Evolutionary conservation across 2,329 filamentous ascomycete genomes (phyloP).

Genomic region (Exophiala sp.): DNA sequence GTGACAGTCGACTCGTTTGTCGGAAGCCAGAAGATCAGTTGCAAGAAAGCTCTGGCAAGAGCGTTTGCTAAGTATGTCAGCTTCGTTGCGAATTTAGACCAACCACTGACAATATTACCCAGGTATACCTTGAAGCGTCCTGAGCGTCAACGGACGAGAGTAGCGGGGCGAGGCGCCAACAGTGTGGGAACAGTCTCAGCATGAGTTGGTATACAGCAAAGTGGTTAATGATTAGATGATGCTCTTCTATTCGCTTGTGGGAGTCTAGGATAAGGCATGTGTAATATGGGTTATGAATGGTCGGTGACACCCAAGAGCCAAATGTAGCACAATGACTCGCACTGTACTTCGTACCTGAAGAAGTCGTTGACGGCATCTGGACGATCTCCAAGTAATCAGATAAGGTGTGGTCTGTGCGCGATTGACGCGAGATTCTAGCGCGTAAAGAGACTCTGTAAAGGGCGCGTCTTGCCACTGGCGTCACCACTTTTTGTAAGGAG

Average conservation of each 20-base stretch:
- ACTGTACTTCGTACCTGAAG: too few species aligned
- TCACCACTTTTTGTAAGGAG: slow-evolving; percentile 8
- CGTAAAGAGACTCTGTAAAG: neutral
- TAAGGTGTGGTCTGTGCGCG: neutral
- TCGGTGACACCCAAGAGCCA: too few species aligned
- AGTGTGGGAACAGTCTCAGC: slow-evolving; percentile 12
- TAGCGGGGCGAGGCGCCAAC: slow-evolving; percentile 6
- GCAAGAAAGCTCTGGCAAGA: slow-evolving; percentile 90
- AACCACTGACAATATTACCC: slow-evolving; percentile 4
- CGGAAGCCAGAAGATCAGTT: slow-evolving; percentile 92
- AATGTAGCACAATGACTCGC: too few species aligned
- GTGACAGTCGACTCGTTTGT: slow-evolving; percentile 97
- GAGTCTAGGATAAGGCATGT: neutral
- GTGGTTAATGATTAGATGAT: neutral
- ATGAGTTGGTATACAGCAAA: neutral
- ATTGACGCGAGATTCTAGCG: neutral
- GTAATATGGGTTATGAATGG: too few species aligned
- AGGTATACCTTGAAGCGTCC: slow-evolving; percentile 28
- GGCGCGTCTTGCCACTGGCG: slow-evolving; percentile 13
- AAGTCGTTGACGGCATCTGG: too few species aligned
- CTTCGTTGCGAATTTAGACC: neutral
- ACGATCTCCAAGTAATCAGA: neutral
- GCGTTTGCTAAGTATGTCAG: slow-evolving; percentile 94
- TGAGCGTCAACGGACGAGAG: slow-evolving; percentile 17
- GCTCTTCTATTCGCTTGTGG: slow-evolving; percentile 5